Base-by-base conservation (phyloP, 371 early-diverging fungal genomes). In the Basidiobolus meristosporus region DNA sequence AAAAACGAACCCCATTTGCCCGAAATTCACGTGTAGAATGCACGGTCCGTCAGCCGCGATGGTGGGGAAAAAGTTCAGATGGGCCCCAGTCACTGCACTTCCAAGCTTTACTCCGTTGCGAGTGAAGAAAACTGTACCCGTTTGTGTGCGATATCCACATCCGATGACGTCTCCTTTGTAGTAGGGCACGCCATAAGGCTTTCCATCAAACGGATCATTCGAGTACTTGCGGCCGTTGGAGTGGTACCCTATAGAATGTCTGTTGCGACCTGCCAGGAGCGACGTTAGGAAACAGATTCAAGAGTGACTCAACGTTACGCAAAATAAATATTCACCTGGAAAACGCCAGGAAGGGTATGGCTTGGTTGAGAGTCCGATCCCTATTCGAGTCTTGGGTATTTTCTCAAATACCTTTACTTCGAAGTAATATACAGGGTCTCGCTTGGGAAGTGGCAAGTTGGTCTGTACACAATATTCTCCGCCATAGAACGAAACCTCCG, bases 391-490 rank as follows among this genome's bases (percentile, higher is more conserved):
- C 14, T 53, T 48, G 0, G 47, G 46, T 19, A 71, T 67, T 31
- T 67, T 63, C 39, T 71, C 72, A 54, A 61, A 71, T 63, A 77
- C 62, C 47, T 84, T 78, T 36, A 70, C 75, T 51, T 77, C 78
- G 65, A 71, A 78, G 44, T 78, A 78, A 51, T 73, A 73, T 0
- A 75, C 72, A 26, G 77, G 73, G 59, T 80, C 80, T 32, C 70
- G 67, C 52, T 76, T 72, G 28, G 85, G 82, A 40, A 84, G 47
- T 6, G 85, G 85, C 40, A 84, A 41, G 47, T 84, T 84, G 22
- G 85, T 80, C 45, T 79, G 81, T 29, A 82, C 77, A 47, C 76
- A 77, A 33, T 65, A 67, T 46, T 81, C 82, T 30, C 77, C 70
- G 26, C 68, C 65, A 41, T 59, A 64, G 54, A 72, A 81, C 38